A percentile compares a stretch with the other conserved stretches of the same genome.
These are phyloP conservation scores for Saccharum spontaneum DNA, from an alignment of 176 grass and related monocot species.

Conservation along the genomic window DNA sequence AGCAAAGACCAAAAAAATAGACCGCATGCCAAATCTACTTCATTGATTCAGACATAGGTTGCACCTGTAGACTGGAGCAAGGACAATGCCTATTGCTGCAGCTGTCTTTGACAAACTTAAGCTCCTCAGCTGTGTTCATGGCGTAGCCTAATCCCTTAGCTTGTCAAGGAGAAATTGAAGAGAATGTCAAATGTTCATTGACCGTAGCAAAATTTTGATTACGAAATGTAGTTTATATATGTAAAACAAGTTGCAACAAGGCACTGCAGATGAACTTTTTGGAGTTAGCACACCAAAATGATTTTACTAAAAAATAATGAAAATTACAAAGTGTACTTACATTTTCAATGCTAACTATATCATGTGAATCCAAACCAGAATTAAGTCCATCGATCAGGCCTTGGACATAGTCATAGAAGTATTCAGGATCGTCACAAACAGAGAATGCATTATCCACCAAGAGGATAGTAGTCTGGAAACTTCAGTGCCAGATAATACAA, in stretches of 20 bases:
- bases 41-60: neutral
- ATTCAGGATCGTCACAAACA: slow-evolving; percentile 87
- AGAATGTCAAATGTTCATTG: slow-evolving; percentile 18
- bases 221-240: neutral
- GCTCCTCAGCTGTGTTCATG: slow-evolving; percentile 87
- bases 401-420: slow-evolving; percentile 88
- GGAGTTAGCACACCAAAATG: neutral
- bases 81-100: slow-evolving; percentile 76
- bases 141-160: slow-evolving; percentile 97
- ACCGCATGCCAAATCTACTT: neutral
- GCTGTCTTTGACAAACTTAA: slow-evolving; percentile 94
- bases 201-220: neutral
- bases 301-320: slow-evolving; percentile 1
- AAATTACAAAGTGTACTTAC: slow-evolving; percentile 42
- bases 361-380: slow-evolving; percentile 70
- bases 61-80: slow-evolving; percentile 97
- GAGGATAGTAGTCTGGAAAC: slow-evolving; percentile 36
- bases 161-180: slow-evolving; percentile 42
- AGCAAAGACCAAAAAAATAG: neutral
- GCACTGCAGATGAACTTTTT: neutral
- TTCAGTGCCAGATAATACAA: slow-evolving; percentile 22
- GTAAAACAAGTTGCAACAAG: neutral
- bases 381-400: slow-evolving; percentile 87
- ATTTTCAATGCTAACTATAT: slow-evolving; percentile 78
- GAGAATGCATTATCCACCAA: slow-evolving; percentile 79